Conservation (phyloP, 345 rosid species). For the Excoecaria cochinchinensis region DNA sequence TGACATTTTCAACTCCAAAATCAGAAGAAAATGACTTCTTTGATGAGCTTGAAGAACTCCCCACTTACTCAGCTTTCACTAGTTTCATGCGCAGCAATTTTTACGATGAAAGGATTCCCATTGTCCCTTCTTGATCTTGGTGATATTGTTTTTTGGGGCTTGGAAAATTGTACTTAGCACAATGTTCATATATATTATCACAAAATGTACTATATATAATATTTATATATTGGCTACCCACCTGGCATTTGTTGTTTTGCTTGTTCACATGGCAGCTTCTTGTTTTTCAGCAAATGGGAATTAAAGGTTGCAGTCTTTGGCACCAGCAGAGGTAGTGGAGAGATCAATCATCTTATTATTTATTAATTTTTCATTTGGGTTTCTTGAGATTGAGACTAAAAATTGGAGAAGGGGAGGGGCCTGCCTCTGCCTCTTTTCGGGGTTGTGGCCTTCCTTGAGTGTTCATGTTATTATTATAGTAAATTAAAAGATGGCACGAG, state of each 20-base stretch:
- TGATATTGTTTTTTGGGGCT: neutral
- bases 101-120: slow-evolving; percentile 62
- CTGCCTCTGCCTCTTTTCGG: slow-evolving; percentile 16
- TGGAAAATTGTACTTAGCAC: slow-evolving; percentile 26
- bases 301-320: slow-evolving; percentile 12
- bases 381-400: slow-evolving; percentile 23
- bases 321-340: slow-evolving; percentile 23
- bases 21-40: slow-evolving; percentile 62
- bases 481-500: slow-evolving; percentile 33
- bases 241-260: neutral
- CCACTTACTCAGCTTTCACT: slow-evolving; percentile 45
- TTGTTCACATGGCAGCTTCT: slow-evolving; percentile 11
- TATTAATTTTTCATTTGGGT: neutral
- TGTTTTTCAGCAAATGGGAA: slow-evolving; percentile 13
- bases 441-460: slow-evolving; percentile 2
- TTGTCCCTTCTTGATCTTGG: slow-evolving; percentile 50
- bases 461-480: neutral
- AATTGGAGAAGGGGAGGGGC: slow-evolving; percentile 1
- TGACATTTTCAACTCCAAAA: slow-evolving; percentile 31
- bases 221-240: neutral
- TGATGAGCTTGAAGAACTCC: slow-evolving; percentile 73
- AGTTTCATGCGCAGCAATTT: slow-evolving; percentile 43
- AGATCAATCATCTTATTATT: neutral
- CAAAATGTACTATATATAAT: neutral
- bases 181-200: slow-evolving; percentile 21